Base-by-base conservation (phyloP, 1,284 basidiomycete species). In the Puccinia hordei region DNA sequence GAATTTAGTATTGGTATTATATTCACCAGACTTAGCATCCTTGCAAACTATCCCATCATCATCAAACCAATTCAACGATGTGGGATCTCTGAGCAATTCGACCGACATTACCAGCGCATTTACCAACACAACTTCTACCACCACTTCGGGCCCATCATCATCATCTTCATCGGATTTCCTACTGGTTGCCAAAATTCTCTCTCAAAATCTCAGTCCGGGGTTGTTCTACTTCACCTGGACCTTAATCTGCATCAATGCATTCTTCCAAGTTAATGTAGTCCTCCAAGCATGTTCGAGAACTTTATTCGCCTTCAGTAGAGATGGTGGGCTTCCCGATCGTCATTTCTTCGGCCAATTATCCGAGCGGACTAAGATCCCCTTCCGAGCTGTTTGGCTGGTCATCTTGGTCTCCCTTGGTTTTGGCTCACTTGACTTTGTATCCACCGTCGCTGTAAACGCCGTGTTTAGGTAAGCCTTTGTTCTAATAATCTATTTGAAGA, bases 241-340 rank as follows among this genome's bases (percentile, higher is more conserved):
- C 3, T 77, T 77, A 13, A 55, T 77, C 30, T 65, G 61, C 55
- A 33, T 77, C 35, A 77, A 85, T 22, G 85, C 86, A 55, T 87
- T 85, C 82, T 84, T 84, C 68, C 85, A 87, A 82, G 85, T 86
- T 51, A 85, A 84, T 53, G 88, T 88, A 8, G 88, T 91, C 30
- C 88, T 94, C 4, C 95, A 97, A 86, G 94, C 94, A 13, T 91
- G 90, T 80, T 93, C 93, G 6, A 89, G 94, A 71, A 92, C 93
- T 0, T 88, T 95, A 59, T 96, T 93, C 83, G 95, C 95, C 5
- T 93, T 98, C 87, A 92, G 91, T 84, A 92, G 93, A 81, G 93
- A 95, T 84, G 84, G 83, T 88, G 92, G 90, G 61, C 88, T 95
- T 59, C 94, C 94, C 4, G 94, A 96, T 85, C 85, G 88, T 24